phyloP scores from a whole-genome alignment of 192 early-diverging fungal species.

The Kappamyces sp. region DNA sequence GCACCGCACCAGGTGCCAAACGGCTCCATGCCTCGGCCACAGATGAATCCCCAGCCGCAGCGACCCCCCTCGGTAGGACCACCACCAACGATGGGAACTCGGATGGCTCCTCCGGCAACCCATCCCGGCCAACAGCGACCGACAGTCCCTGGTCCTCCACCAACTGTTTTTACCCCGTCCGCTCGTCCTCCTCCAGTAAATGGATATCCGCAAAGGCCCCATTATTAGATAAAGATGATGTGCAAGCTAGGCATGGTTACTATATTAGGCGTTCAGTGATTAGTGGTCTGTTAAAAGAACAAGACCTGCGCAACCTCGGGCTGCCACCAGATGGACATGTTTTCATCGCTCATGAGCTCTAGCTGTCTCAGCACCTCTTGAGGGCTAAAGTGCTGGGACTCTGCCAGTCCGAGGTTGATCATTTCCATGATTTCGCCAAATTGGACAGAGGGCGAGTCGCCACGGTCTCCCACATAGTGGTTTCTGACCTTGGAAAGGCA shows the following conservation, averaged over 20 bases:
- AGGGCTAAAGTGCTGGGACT: conserved; percentile 24
- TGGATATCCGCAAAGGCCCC: too few species aligned
- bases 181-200: too few species aligned
- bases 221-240: too few species aligned
- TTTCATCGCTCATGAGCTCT: conserved; percentile 26
- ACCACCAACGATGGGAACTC: background rate
- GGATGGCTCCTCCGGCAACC: too few species aligned
- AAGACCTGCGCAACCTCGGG: conserved; percentile 35
- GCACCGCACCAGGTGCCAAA: background rate
- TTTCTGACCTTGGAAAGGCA: conserved; percentile 21
- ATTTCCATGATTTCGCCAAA: conserved; percentile 29
- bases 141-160: too few species aligned
- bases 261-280: too few species aligned
- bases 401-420: conserved; percentile 30
- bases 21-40: background rate
- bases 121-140: too few species aligned
- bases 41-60: background rate
- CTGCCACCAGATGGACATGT: conserved; percentile 39
- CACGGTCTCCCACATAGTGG: conserved; percentile 5
- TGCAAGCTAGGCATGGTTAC: too few species aligned
- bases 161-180: too few species aligned
- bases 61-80: background rate
- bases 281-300: conserved; percentile 28
- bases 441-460: conserved; percentile 19
- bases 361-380: conserved; percentile 26